Evolutionary conservation across 768 basidiomycete species (phyloP).

Genomic region (Podaxis rugospora): DNA sequence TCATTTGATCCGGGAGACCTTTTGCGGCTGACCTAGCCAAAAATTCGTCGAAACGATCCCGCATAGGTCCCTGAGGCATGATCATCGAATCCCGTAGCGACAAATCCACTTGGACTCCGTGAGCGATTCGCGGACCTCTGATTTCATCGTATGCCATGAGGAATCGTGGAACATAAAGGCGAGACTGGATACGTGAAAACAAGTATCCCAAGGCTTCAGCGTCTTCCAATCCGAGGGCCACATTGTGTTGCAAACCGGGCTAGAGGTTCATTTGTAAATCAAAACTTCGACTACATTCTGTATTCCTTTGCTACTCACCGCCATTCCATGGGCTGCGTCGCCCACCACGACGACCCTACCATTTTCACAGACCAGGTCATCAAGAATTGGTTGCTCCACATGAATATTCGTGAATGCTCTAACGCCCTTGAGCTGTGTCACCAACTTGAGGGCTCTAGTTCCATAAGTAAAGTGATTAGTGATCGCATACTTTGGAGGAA

Average conservation of each 20-base stretch:
- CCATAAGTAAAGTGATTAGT: not conserved
- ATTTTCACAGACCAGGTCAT: conserved; percentile 44
- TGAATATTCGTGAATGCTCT: conserved; percentile 22
- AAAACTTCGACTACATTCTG: not conserved
- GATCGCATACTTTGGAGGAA: not conserved
- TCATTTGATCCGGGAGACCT: conserved; percentile 35
- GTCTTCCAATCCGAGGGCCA: conserved; percentile 55
- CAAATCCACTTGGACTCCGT: conserved; percentile 39
- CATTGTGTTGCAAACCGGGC: conserved; percentile 52
- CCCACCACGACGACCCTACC: conserved; percentile 51
- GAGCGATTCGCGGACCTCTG: conserved; percentile 44
- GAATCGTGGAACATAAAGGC: conserved; percentile 45
- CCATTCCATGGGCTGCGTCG: conserved; percentile 55
- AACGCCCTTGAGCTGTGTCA: conserved; percentile 24
- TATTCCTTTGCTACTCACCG: conserved; percentile 25
- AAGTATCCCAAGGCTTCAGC: conserved; percentile 54
- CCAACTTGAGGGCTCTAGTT: conserved; percentile 29
- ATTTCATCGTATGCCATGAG: conserved; percentile 56
- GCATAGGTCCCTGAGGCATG: conserved; percentile 37
- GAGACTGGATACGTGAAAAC: conserved; percentile 46
- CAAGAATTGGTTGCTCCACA: conserved; percentile 28
- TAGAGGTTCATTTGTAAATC: conserved; percentile 17
- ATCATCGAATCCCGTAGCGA: conserved; percentile 41
- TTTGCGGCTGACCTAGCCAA: conserved; percentile 31
- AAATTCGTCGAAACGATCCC: conserved; percentile 39